Percentiles rank a stretch among this genome's conserved stretches.
These are phyloP conservation scores for Phaeoacremonium minimum DNA, from an alignment of 2,329 filamentous ascomycete genomes.

Conservation along the genomic window DNA sequence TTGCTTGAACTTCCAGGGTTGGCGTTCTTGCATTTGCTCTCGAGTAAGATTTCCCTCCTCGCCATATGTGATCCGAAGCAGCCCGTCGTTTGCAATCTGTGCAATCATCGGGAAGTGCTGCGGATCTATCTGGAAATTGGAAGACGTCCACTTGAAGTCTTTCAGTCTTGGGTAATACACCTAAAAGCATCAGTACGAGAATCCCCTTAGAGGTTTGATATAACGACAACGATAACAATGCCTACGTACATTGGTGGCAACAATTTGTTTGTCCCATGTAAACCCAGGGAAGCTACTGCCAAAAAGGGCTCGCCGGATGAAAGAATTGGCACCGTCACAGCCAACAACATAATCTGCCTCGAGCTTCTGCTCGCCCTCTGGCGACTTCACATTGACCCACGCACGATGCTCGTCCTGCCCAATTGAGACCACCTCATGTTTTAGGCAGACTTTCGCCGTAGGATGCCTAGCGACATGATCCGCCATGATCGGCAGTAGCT, in stretches of 20 bases:
- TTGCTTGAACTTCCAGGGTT: slow-evolving; percentile 36
- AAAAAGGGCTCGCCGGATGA: slow-evolving; percentile 32
- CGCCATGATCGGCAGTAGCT: slow-evolving; percentile 34
- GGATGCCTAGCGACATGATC: slow-evolving; percentile 26
- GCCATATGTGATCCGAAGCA: slow-evolving; percentile 50
- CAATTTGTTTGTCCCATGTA: slow-evolving; percentile 44
- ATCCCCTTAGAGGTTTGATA: no score
- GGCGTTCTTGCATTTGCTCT: slow-evolving; percentile 37
- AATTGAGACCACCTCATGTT: slow-evolving; percentile 30
- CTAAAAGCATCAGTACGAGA: no score
- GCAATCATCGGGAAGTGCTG: slow-evolving; percentile 44
- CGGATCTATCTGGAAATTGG: slow-evolving; percentile 47
- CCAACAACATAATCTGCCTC: slow-evolving; percentile 38
- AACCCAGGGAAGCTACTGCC: slow-evolving; percentile 38
- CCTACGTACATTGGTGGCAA: slow-evolving; percentile 42
- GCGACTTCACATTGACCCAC: slow-evolving; percentile 22
- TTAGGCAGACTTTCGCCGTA: slow-evolving; percentile 28
- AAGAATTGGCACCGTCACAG: slow-evolving; percentile 38
- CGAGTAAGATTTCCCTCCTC: slow-evolving; percentile 34
- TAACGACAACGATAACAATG: no score
- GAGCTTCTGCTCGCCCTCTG: slow-evolving; percentile 14
- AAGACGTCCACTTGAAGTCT: slow-evolving; percentile 33
- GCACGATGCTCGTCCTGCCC: slow-evolving; percentile 26
- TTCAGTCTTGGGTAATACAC: slow-evolving; percentile 41
- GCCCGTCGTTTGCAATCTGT: slow-evolving; percentile 39